A percentile compares a stretch with the other conserved stretches of the same genome.
Conservation (phyloP, 768 basidiomycete genomes). For the Tremella yokohamensis region DNA sequence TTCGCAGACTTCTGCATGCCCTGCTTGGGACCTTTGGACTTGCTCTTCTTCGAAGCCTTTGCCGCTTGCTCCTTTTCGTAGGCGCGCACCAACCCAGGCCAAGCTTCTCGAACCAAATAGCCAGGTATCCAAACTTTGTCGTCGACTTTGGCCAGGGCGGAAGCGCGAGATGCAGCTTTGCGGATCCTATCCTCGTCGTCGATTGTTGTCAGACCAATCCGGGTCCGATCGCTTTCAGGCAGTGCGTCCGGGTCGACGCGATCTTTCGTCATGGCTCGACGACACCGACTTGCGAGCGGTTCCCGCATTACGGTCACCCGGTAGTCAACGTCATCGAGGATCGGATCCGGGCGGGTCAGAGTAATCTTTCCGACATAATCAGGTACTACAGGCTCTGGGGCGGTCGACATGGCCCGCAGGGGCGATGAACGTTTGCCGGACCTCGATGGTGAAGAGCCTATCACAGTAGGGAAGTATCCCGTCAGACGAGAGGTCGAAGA, state of each 20-base stretch:
- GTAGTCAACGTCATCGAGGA: conserved; percentile 71
- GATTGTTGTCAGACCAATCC: conserved; percentile 28
- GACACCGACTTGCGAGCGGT: conserved; percentile 63
- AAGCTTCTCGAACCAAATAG: conserved; percentile 66
- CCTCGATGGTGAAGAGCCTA: background rate
- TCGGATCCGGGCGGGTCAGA: conserved; percentile 57
- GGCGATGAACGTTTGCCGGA: conserved; percentile 2
- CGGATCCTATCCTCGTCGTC: conserved; percentile 33
- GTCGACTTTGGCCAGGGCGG: conserved; percentile 53
- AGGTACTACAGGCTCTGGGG: conserved; percentile 52
- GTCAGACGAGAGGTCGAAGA: conserved; percentile 2
- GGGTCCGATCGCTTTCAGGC: conserved; percentile 54
- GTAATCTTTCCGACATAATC: conserved; percentile 62
- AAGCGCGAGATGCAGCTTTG: background rate
- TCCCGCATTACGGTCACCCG: conserved; percentile 71
- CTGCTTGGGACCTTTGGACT: background rate
- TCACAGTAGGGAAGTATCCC: background rate
- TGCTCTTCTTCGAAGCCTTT: conserved; percentile 54
- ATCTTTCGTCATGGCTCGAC: conserved; percentile 64
- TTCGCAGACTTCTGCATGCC: background rate
- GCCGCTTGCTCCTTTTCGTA: conserved; percentile 63
- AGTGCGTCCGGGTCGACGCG: conserved; percentile 55
- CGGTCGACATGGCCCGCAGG: conserved; percentile 46
- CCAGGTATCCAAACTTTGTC: conserved; percentile 77
- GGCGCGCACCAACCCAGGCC: conserved; percentile 62